A percentile compares a stretch with the other conserved stretches of the same genome.
These are phyloP conservation scores for Sporisorium iseilematis-ciliati DNA, from an alignment of 1,284 basidiomycete species.

Conservation along the genomic window DNA sequence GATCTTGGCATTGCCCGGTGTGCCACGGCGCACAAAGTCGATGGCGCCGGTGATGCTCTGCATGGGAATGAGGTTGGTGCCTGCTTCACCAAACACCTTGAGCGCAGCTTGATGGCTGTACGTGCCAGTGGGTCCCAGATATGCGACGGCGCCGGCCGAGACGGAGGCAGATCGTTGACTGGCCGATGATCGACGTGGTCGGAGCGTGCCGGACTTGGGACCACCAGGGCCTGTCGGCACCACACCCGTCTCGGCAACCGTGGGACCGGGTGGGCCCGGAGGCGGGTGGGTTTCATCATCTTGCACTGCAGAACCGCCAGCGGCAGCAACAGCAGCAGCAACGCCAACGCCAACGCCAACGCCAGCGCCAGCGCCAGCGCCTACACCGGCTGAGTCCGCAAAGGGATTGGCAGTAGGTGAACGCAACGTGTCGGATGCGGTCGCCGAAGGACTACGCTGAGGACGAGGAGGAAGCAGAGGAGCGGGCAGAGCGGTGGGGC, in stretches of 20 bases:
- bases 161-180: constrained; percentile 47
- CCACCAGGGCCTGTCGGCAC: constrained; percentile 52
- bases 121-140: constrained; percentile 49
- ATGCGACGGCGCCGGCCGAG: constrained; percentile 49
- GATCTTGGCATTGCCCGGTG: constrained; percentile 48
- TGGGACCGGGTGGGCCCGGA: constrained; percentile 40
- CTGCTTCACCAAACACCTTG: constrained; percentile 42
- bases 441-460: constrained; percentile 30
- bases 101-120: constrained; percentile 52
- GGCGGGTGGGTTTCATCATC: constrained; percentile 14
- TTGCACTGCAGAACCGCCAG: constrained; percentile 7
- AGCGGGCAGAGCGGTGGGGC: constrained; percentile 38
- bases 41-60: constrained; percentile 52
- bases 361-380: not conserved
- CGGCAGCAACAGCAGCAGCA: not conserved
- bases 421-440: constrained; percentile 20
- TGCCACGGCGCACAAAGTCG: constrained; percentile 52
- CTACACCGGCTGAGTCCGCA: constrained; percentile 18
- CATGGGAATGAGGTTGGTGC: constrained; percentile 48
- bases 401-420: constrained; percentile 37
- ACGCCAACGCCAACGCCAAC: too few relatives aligned
- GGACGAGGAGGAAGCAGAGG: constrained; percentile 46
- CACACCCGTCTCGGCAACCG: constrained; percentile 56
- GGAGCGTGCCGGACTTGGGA: constrained; percentile 53
- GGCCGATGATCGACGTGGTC: constrained; percentile 41